Evolutionary conservation across 441 rosid species (phyloP), one percentile per base, ranked within the genome.

Genomic region (Daphne laureola): DNA sequence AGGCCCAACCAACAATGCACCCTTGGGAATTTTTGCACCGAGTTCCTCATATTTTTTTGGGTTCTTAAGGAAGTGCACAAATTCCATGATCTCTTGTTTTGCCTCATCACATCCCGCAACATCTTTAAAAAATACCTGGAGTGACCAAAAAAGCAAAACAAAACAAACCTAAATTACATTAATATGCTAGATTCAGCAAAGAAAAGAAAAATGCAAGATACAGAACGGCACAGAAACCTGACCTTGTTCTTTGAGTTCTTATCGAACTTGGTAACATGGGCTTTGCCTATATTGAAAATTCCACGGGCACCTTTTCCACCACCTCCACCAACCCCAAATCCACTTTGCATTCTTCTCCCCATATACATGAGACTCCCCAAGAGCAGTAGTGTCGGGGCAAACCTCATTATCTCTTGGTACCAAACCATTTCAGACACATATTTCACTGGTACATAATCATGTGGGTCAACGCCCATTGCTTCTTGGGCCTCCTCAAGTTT

Each of bases 41-140:
- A 84, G 70, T 9, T 79, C 86, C 70, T 84, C 88, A 16, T 84
- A 84, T 72, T 84, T 84, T 66, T 77, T 84, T 0, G 88, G 92
- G 62, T 72, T 81, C 75, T 81, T 81, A 8, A 84, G 79, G 55
- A 84, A 84, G 72, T 84, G 92, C 42, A 84, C 92, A 70, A 84
- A 84, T 59, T 81, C 92, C 88, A 84, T 84, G 50, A 84, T 79
- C 63, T 84, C 92, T 70, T 81, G 92, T 56, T 84, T 84, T 8
- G 92, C 92, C 66, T 84, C 92, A 5, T 84, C 92, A 53, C 92
- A 84, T 43, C 92, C 92, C 47, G 88, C 92, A 23, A 84, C 92
- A 53, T 84, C 92, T 67, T 79, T 84, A 52, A 84, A 81, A 58
- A 63, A 77, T 26, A 81, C 75, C 86, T 83, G 65, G 17, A 9